Evolutionary conservation across 2,329 filamentous ascomycete genomes (phyloP).

Genomic region (Biscogniauxia marginata): DNA sequence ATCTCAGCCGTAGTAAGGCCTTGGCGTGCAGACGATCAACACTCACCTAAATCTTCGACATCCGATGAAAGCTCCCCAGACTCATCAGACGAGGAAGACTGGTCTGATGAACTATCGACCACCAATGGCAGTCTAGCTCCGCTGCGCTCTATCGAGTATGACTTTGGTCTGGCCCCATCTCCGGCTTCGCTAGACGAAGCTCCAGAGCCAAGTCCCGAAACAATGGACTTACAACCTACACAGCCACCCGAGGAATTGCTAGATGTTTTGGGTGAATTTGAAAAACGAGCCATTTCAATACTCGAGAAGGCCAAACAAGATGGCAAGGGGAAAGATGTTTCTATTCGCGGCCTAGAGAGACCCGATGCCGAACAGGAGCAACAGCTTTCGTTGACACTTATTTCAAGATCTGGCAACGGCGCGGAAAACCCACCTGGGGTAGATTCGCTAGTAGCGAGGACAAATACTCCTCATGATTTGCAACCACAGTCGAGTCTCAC

Average conservation of each 20-base stretch:
- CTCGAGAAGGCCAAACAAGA: background rate
- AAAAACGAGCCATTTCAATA: background rate
- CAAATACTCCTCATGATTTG: background rate
- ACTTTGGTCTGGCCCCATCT: background rate
- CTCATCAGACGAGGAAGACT: conserved; percentile 1
- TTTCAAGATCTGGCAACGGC: conserved; percentile 1
- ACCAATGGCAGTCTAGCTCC: background rate
- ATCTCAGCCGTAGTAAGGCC: conserved; percentile 5
- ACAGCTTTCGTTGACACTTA: conserved; percentile 1
- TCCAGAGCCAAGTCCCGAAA: background rate
- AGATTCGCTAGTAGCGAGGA: background rate
- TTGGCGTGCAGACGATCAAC: background rate
- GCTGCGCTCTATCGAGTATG: conserved; percentile 12
- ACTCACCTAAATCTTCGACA: background rate
- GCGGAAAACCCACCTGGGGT: background rate
- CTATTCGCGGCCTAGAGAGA: background rate
- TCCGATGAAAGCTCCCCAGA: conserved; percentile 10
- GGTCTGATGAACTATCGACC: background rate
- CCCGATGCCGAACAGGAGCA: background rate
- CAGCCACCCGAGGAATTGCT: background rate
- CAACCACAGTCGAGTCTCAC: background rate
- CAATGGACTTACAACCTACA: background rate
- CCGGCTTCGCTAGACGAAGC: background rate
- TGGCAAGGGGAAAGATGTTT: background rate
- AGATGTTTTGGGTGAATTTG: background rate